These are phyloP conservation scores for Mycosphaerella sp. DNA, from an alignment of 2,329 filamentous ascomycete genomes.

Conservation along the genomic window DNA sequence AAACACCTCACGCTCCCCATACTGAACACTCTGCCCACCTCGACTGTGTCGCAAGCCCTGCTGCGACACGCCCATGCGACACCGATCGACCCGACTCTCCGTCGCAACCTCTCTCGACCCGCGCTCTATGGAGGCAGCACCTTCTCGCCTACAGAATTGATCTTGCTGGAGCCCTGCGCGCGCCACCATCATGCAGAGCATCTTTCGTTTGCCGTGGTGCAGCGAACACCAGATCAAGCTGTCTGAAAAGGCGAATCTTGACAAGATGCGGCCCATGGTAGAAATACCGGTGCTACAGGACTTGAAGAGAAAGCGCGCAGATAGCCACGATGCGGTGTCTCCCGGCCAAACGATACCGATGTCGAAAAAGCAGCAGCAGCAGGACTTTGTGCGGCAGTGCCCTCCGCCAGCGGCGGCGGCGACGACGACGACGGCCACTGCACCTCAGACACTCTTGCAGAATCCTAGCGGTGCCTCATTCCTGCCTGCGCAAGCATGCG, in stretches of 20 bases:
- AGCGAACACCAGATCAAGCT: slow-evolving; percentile 30
- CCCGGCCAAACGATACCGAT: slow-evolving; percentile 18
- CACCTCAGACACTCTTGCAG: slow-evolving; percentile 2
- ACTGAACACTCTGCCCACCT: slow-evolving; percentile 7
- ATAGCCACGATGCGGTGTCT: slow-evolving; percentile 40
- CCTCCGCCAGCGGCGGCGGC: slow-evolving; percentile 5
- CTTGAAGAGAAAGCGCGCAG: slow-evolving; percentile 55
- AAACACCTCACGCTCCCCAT: slow-evolving; percentile 2
- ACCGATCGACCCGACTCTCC: slow-evolving; percentile 12
- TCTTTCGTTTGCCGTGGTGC: slow-evolving; percentile 48
- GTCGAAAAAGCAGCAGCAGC: slow-evolving; percentile 22
- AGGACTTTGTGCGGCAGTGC: slow-evolving; percentile 27
- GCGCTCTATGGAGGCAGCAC: slow-evolving; percentile 26
- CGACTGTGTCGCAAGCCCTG: slow-evolving; percentile 5
- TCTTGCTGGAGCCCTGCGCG: slow-evolving; percentile 18
- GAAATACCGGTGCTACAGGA: slow-evolving; percentile 45
- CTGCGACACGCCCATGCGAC: slow-evolving; percentile 21
- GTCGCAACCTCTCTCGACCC: slow-evolving; percentile 22
- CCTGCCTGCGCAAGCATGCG: neutral
- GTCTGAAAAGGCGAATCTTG: slow-evolving; percentile 31
- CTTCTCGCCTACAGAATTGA: slow-evolving; percentile 16
- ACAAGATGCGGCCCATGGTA: slow-evolving; percentile 42
- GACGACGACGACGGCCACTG: neutral
- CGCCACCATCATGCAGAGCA: slow-evolving; percentile 43
- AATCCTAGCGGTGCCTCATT: neutral